Evolutionary conservation across 306 rosid species (phyloP).

Genomic region (Medicago arabica): DNA sequence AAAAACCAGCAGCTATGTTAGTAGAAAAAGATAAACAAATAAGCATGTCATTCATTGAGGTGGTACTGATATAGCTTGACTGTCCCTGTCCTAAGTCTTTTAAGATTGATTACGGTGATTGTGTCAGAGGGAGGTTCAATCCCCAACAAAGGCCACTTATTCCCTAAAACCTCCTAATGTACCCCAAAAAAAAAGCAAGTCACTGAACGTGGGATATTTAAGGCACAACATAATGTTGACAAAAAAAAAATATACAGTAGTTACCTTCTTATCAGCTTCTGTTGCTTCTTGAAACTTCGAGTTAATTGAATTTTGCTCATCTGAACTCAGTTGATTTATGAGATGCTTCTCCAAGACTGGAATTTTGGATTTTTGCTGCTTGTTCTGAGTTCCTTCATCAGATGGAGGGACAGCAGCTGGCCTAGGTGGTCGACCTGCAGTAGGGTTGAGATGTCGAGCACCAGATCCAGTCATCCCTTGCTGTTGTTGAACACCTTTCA

Average conservation of each 20-base stretch:
- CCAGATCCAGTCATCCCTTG: conserved; percentile 68
- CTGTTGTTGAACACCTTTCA: conserved; percentile 73
- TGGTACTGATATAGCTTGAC: too few species aligned
- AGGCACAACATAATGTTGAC: conserved; percentile 10
- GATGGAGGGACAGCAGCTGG: conserved; percentile 60
- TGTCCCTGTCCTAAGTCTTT: conserved; percentile 24
- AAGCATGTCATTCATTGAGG: conserved; percentile 14
- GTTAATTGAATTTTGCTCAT: conserved; percentile 78
- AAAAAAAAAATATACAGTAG: conserved; percentile 34
- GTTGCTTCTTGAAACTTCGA: conserved; percentile 82
- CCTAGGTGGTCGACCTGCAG: conserved; percentile 72
- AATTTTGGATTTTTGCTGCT: conserved; percentile 66
- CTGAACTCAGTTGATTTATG: conserved; percentile 82
- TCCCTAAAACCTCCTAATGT: conserved; percentile 31
- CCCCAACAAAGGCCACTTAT: conserved; percentile 26
- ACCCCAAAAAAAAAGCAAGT: background rate
- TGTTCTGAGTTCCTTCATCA: conserved; percentile 66
- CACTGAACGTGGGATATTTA: conserved; percentile 24
- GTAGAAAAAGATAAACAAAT: background rate
- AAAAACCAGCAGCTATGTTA: conserved; percentile 15
- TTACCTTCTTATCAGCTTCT: conserved; percentile 88
- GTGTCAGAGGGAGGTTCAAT: conserved; percentile 6
- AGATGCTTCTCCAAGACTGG: conserved; percentile 90
- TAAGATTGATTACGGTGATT: conserved; percentile 10
- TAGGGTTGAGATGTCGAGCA: conserved; percentile 50